Percentiles rank a stretch among this genome's conserved stretches.
Conservation (phyloP, 495 filamentous ascomycete genomes). For the Annulohypoxylon stygium region DNA sequence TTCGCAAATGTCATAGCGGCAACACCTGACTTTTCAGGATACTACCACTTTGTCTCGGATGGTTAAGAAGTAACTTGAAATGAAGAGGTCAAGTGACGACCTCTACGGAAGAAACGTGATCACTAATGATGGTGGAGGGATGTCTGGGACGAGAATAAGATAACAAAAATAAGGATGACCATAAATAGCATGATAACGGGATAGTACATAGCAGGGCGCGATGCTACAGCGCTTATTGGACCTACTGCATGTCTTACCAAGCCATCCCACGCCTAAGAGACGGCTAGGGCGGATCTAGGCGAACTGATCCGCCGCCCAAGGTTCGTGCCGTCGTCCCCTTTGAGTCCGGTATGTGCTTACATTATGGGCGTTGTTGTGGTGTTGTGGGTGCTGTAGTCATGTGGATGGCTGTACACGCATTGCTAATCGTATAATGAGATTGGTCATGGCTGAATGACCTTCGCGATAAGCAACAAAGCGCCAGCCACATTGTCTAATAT, state of each 20-base stretch:
- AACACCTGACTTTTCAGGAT: slow-evolving; percentile 41
- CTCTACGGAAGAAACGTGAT: slow-evolving; percentile 40
- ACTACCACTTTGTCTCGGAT: slow-evolving; percentile 38
- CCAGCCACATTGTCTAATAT: slow-evolving; percentile 27
- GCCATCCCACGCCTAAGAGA: slow-evolving; percentile 25
- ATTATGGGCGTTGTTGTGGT: not conserved
- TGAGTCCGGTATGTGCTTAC: not conserved
- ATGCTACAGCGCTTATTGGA: slow-evolving; percentile 16
- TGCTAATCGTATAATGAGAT: slow-evolving; percentile 10
- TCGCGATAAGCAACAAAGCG: slow-evolving; percentile 28
- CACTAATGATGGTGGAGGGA: slow-evolving; percentile 17
- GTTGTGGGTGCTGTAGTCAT: slow-evolving; percentile 20
- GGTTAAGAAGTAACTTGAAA: slow-evolving; percentile 9
- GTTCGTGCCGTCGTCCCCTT: slow-evolving; percentile 29
- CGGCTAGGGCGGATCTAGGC: slow-evolving; percentile 48
- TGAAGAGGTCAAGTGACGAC: slow-evolving; percentile 44
- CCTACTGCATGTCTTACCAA: slow-evolving; percentile 28
- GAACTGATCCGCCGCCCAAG: slow-evolving; percentile 23
- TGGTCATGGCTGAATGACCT: slow-evolving; percentile 9
- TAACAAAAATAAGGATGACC: slow-evolving; percentile 40
- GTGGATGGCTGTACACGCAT: slow-evolving; percentile 26
- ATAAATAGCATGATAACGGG: slow-evolving; percentile 32
- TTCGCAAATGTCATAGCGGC: slow-evolving; percentile 13
- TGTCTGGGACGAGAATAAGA: slow-evolving; percentile 42
- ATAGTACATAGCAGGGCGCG: not conserved